Evolutionary conservation across 371 early-diverging fungal genomes (phyloP).

Genomic region (Ordospora colligata): DNA sequence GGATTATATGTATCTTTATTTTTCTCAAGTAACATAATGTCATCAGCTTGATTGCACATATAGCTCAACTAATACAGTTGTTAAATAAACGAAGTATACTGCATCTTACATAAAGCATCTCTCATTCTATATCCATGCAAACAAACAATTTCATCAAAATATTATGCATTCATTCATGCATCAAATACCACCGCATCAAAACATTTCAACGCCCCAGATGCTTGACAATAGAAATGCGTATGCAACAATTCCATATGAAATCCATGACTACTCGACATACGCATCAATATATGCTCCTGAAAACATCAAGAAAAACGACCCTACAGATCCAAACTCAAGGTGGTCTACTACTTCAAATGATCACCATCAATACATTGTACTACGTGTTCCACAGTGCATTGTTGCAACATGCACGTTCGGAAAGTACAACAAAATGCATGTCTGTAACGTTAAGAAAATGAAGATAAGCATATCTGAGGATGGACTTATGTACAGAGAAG

Average conservation of each 20-base stretch:
- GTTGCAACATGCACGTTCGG: conserved; percentile 72
- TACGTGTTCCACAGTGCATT: conserved; percentile 63
- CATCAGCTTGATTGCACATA: too few species aligned
- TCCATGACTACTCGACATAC: conserved; percentile 65
- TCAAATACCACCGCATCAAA: too few species aligned
- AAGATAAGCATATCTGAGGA: conserved; percentile 70
- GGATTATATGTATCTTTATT: not conserved
- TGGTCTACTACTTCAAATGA: conserved; percentile 74
- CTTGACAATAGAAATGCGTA: not conserved
- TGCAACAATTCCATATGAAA: not conserved
- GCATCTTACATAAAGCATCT: too few species aligned
- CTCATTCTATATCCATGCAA: too few species aligned
- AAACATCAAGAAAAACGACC: conserved; percentile 68
- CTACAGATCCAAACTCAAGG: conserved; percentile 68
- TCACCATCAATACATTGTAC: conserved; percentile 69
- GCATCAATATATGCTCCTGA: conserved; percentile 69
- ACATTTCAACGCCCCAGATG: not conserved
- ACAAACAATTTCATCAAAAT: too few species aligned
- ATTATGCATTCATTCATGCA: too few species aligned
- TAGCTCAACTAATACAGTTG: too few species aligned
- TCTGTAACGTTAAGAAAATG: conserved; percentile 87
- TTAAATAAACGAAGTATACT: too few species aligned
- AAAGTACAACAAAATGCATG: conserved; percentile 82
- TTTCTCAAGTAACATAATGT: too few species aligned
- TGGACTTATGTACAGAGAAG: conserved; percentile 64